Evolutionary conservation across 441 rosid genomes (phyloP).

Genomic region (Codiaeum variegatum): DNA sequence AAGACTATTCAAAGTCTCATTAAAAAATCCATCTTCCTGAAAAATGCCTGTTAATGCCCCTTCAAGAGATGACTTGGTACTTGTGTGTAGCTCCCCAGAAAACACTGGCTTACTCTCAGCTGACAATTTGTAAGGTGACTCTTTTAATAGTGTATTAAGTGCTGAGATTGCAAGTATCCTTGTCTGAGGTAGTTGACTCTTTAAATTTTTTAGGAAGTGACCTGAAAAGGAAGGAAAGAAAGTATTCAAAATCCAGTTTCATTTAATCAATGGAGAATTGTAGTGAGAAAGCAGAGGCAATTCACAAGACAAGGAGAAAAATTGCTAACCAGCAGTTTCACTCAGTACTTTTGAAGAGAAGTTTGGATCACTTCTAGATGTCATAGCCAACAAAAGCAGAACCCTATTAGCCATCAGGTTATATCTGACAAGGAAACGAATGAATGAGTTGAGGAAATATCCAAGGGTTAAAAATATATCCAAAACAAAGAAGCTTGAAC

Average conservation of each 20-base stretch:
- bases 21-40: constrained; percentile 89
- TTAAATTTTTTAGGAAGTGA: constrained; percentile 89
- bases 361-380: constrained; percentile 68
- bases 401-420: constrained; percentile 99
- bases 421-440: constrained; percentile 51
- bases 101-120: constrained; percentile 41
- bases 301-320: constrained; percentile 25
- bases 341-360: constrained; percentile 68
- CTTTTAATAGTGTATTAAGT: constrained; percentile 85
- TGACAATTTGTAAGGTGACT: constrained; percentile 82
- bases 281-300: constrained; percentile 14
- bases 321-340: constrained; percentile 81
- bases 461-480: background rate
- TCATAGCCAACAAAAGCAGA: constrained; percentile 90
- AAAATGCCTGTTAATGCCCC: constrained; percentile 76
- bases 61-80: constrained; percentile 70
- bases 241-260: constrained; percentile 5
- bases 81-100: constrained; percentile 37
- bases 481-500: background rate
- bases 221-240: constrained; percentile 54
- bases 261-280: constrained; percentile 9
- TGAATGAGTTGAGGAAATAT: constrained; percentile 9
- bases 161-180: constrained; percentile 99
- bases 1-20: constrained; percentile 85
- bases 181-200: constrained; percentile 99